Evolutionary conservation across 768 basidiomycete genomes (phyloP), one percentile per base, ranked within the genome.

Genomic region (Neoboletus subvelutipes): DNA sequence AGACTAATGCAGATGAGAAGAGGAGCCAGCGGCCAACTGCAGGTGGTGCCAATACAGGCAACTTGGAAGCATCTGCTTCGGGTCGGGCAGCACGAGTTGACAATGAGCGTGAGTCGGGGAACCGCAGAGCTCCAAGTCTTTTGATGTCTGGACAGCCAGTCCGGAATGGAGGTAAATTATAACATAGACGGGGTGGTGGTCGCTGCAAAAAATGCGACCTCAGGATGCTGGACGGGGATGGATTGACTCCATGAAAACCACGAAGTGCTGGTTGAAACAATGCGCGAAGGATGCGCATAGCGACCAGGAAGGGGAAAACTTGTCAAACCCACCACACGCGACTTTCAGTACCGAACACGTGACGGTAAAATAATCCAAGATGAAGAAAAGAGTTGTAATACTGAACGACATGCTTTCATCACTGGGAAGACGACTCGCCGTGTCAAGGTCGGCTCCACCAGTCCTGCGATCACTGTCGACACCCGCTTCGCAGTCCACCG

Each of bases 1-100:
- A 88, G 24, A 96, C 93, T 33, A 99, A 77, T 5, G 83, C 84
- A 1, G 94, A 90, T 17, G 93, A 95, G 50, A 82, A 69, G 66
- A 95, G 79, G 18, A 99, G 83, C 94, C 96, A 98, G 56, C 81
- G 78, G 8, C 87, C 90, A 12, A 96, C 90, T 7, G 82, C 75
- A 0, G 85, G 86, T 7, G 86, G 75, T 5, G 91, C 79, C 18
- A 92, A 78, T 10, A 84, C 73, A 0, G 85, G 87, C 3, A 83
- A 68, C 45, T 67, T 73, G 18, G 75, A 49, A 22, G 66, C 58
- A 40, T 55, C 52, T 47, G 45, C 54, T 36, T 43, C 51, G 12
- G 60, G 20, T 49, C 41, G 61, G 64, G 56, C 55, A 53, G 65
- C 49, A 34, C 72, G 73, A 34, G 70, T 71, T 43, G 73, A 81